phyloP scores from a whole-genome alignment of 345 rosid species.

The Adansonia digitata region DNA sequence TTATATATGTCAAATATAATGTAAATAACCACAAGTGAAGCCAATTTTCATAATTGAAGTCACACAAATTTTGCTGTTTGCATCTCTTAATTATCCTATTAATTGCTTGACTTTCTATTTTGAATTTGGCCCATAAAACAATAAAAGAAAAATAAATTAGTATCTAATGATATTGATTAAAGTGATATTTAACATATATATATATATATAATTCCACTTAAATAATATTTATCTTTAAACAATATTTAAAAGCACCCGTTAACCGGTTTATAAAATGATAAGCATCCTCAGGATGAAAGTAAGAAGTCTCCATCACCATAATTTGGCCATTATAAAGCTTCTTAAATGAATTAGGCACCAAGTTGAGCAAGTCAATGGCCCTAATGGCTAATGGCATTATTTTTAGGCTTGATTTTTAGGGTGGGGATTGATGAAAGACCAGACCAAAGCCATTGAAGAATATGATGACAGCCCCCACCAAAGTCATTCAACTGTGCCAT shows the following conservation, averaged over 20 bases:
- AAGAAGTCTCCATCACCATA: conserved; percentile 14
- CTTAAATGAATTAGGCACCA: conserved; percentile 24
- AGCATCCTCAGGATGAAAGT: not conserved
- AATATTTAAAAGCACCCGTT: not conserved
- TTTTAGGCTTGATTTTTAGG: conserved; percentile 15
- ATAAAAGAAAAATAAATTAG: not conserved
- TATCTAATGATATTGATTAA: too few relatives aligned
- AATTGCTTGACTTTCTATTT: not conserved
- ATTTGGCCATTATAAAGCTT: conserved; percentile 18
- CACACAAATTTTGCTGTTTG: not conserved
- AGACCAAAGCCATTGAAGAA: not conserved
- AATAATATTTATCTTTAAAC: too few relatives aligned
- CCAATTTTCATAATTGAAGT: not conserved
- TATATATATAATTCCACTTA: too few relatives aligned
- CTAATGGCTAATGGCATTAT: conserved; percentile 14
- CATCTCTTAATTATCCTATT: not conserved
- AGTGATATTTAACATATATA: too few relatives aligned
- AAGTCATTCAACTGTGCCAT: not conserved
- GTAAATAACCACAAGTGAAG: not conserved
- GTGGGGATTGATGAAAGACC: conserved; percentile 19
- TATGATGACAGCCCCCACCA: conserved; percentile 10
- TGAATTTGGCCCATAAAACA: not conserved
- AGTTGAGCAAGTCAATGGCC: conserved; percentile 24
- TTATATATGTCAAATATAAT: not conserved
- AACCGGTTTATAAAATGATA: not conserved